Evolutionary conservation across 495 filamentous ascomycete genomes (phyloP), one percentile per base, ranked within the genome.

Genomic region (Neurospora sp.): DNA sequence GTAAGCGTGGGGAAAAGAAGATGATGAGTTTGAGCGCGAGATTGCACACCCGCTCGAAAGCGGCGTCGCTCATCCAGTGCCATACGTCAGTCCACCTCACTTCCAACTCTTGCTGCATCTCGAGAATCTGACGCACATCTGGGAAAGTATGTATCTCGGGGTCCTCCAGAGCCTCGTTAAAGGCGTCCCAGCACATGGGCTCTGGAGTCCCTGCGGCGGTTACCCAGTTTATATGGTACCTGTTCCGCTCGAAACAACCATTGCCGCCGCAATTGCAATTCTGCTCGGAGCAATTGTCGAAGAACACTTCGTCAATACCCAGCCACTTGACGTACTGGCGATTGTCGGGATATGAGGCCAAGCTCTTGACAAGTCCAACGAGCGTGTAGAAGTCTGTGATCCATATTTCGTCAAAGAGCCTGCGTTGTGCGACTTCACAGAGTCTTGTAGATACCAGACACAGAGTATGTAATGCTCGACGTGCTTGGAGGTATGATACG

Each of bases 261-360:
- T 44, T 8, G 41, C 6, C 16, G 2, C 6, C 41, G 41, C 41
- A 44, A 0, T 18, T 0, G 41, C 41, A 44, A 44, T n/a, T 3
- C 41, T n/a, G 2, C 0, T 44, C 41, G 41, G 16, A 0, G 16
- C 41, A 44, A n/a, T n/a, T 1, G 5, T n/a, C 41, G 7, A 44
- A 44, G 41, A 44, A 44, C 18, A 44, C 41, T 44, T 44, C 0
- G 41, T 18, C 7, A 0, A 44, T 44, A 2, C 41, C 41, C 16
- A 44, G 41, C 0, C 0, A 8, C 41, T 44, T 44, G 41, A 44
- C 6, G 0, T n/a, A 0, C 0, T 1, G 0, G 0, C 16, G 41
- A 8, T 44, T 44, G 41, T 44, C 5, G 0, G 41, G 41, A 9
- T 44, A 44, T 1, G 0, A n/a, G 7, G 41, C 41, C 41, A 44